Conservation (phyloP, 768 basidiomycete genomes). For the Lactifluus rugatus region DNA sequence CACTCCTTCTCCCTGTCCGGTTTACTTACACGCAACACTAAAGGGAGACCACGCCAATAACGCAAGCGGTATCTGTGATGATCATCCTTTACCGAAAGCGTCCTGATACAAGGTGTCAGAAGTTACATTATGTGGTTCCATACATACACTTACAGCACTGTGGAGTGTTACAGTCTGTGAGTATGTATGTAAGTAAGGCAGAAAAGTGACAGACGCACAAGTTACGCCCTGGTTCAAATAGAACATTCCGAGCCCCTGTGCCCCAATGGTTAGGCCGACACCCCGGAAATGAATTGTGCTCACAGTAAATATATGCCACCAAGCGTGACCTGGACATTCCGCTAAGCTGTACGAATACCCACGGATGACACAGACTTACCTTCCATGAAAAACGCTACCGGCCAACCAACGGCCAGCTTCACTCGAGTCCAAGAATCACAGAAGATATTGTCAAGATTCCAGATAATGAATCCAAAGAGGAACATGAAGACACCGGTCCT, state of each 20-base stretch:
- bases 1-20: neutral
- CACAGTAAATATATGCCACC: slow-evolving; percentile 67
- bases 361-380: slow-evolving; percentile 27
- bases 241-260: slow-evolving; percentile 25
- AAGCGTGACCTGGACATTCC: slow-evolving; percentile 45
- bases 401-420: slow-evolving; percentile 54
- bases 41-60: slow-evolving; percentile 39
- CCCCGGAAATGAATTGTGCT: slow-evolving; percentile 17
- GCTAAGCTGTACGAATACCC: neutral
- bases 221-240: slow-evolving; percentile 28
- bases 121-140: neutral
- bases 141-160: slow-evolving; percentile 22
- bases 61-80: slow-evolving; percentile 39
- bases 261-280: neutral
- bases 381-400: slow-evolving; percentile 55
- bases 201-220: slow-evolving; percentile 22
- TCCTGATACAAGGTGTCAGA: slow-evolving; percentile 27
- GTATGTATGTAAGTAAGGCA: neutral
- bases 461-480: slow-evolving; percentile 55
- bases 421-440: slow-evolving; percentile 48
- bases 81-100: slow-evolving; percentile 52
- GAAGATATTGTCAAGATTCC: slow-evolving; percentile 77
- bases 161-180: neutral
- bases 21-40: slow-evolving; percentile 1
- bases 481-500: slow-evolving; percentile 47